Conservation (phyloP, 768 basidiomycete species). For the Suillus sp. region DNA sequence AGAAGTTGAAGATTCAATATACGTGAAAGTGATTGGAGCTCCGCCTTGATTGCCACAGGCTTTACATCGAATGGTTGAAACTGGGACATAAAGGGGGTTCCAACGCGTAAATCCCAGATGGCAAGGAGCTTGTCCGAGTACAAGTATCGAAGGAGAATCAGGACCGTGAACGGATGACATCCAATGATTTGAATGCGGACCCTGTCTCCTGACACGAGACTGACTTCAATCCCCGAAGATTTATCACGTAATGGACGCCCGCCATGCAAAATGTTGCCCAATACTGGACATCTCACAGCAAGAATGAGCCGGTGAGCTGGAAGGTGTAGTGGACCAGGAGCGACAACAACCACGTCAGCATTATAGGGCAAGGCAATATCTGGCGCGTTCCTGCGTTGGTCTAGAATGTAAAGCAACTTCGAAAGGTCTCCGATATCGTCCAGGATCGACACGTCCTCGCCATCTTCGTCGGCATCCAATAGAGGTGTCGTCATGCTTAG, state of each 20-base stretch:
- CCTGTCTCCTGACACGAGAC: conserved; percentile 12
- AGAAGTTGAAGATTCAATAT: conserved; percentile 62
- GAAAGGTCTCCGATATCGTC: conserved; percentile 38
- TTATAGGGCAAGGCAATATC: conserved; percentile 43
- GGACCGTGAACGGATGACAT: conserved; percentile 63
- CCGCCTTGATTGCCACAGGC: conserved; percentile 53
- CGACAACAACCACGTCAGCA: conserved; percentile 61
- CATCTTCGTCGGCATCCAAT: conserved; percentile 36
- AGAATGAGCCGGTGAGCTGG: conserved; percentile 72
- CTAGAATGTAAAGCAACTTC: conserved; percentile 23
- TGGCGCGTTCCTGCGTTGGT: conserved; percentile 13
- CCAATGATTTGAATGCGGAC: conserved; percentile 48
- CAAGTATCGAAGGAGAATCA: conserved; percentile 82
- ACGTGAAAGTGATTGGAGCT: conserved; percentile 61
- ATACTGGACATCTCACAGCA: conserved; percentile 52
- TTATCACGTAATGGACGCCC: conserved; percentile 29
- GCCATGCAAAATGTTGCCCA: conserved; percentile 47
- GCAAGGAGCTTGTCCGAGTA: conserved; percentile 85
- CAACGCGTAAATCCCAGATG: conserved; percentile 80
- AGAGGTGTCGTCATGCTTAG: not conserved
- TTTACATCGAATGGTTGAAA: conserved; percentile 44
- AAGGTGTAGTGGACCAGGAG: conserved; percentile 47
- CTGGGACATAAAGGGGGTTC: conserved; percentile 41
- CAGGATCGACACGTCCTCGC: conserved; percentile 39
- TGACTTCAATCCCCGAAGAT: conserved; percentile 34